Conservation (phyloP, 208 protist species). For the Leishmania tropica region DNA sequence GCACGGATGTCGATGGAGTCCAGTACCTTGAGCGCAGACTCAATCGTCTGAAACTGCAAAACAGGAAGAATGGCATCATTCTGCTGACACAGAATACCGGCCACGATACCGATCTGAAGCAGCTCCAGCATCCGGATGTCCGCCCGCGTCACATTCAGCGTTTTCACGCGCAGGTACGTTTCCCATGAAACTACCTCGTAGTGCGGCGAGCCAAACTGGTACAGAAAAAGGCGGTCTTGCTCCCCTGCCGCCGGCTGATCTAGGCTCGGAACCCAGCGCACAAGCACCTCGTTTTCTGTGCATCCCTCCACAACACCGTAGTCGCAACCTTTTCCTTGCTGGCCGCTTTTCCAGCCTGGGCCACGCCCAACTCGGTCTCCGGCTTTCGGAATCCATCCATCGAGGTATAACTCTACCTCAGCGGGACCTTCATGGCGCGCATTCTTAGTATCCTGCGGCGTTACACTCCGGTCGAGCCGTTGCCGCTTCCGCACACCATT, state of each 20-base stretch:
- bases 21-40: slow-evolving; percentile 67
- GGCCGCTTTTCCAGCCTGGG: slow-evolving; percentile 62
- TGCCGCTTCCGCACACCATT: slow-evolving; percentile 22
- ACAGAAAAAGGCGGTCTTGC: slow-evolving; percentile 56
- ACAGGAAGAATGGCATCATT: slow-evolving; percentile 62
- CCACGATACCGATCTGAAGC: slow-evolving; percentile 60
- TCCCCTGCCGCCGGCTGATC: slow-evolving; percentile 37
- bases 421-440: slow-evolving; percentile 10
- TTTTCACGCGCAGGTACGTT: slow-evolving; percentile 53
- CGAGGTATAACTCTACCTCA: slow-evolving; percentile 14
- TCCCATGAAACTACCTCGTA: slow-evolving; percentile 74
- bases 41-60: slow-evolving; percentile 81
- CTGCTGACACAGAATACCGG: slow-evolving; percentile 75
- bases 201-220: slow-evolving; percentile 57
- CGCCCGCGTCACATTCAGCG: slow-evolving; percentile 26
- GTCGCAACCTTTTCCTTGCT: slow-evolving; percentile 70
- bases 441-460: slow-evolving; percentile 10
- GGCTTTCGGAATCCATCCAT: slow-evolving; percentile 55
- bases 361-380: slow-evolving; percentile 77
- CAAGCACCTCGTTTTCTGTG: slow-evolving; percentile 61
- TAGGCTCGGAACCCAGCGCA: slow-evolving; percentile 68
- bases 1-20: slow-evolving; percentile 49
- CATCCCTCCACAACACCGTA: slow-evolving; percentile 74
- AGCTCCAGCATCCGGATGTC: slow-evolving; percentile 71
- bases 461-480: slow-evolving; percentile 13